Evolutionary conservation across 257 asterid genomes (phyloP), one percentile per base, ranked within the genome.

Genomic region (Thymus mandschuricus): DNA sequence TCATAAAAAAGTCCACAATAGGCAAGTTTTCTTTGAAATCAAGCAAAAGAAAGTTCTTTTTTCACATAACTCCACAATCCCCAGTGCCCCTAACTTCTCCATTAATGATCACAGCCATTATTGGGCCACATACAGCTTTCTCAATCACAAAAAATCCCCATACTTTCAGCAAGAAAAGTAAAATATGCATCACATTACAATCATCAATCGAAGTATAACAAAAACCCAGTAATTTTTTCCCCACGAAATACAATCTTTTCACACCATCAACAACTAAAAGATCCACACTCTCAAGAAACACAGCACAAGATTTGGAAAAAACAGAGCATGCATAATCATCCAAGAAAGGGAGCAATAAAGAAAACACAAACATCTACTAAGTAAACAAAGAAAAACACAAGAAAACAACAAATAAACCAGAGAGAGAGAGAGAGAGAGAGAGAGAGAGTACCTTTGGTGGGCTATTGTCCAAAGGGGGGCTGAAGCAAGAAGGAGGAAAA

Each of bases 371-470:
- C 21, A 43, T 9, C 30, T 5, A 8, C 61, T 1, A 43, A 33
- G 67, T 60, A 27, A 44, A 28, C 38, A 50, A 57, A 29, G 1
- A 5, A 33, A 29, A 33, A 5, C 28, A 33, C 27, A 2, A 61
- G 8, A 30, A 50, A 21, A 12, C 6, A 10, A 2, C 30, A 11
- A 64, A 27, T 21, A 21, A 50, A 60, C 21, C 2, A 4, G 45
- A 27, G 27, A 56, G 8, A 15, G 6, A 21, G 11, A 41, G 29
- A 15, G n/a, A 8, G 2, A 21, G 15, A 54, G 52, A 59, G 59
- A 74, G 60, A 66, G 35, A 3, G 45, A 40, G 66, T 75, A 81
- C 88, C 82, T 83, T 27, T 44, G 63, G 54, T 51, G 67, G 64
- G 76, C 46, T 49, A 46, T 46, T 15, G 28, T 21, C 65, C 33